A percentile compares a stretch with the other conserved stretches of the same genome.
Conservation (phyloP, 257 asterid genomes). For the Primulina tabacum region DNA sequence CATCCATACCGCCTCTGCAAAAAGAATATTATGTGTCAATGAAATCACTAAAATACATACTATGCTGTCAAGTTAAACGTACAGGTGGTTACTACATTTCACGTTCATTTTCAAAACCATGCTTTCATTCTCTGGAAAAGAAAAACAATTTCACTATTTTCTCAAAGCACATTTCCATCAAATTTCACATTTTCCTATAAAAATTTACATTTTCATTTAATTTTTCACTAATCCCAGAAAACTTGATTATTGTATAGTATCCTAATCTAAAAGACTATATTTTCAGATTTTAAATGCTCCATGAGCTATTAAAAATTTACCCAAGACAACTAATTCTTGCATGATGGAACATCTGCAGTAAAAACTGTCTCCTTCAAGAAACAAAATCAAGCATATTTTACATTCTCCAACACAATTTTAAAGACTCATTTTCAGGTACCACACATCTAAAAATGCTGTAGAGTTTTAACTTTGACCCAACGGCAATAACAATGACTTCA, state of each 20-base stretch:
- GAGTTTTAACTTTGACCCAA: conserved; percentile 6
- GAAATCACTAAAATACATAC: neutral
- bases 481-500: neutral
- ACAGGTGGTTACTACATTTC: neutral
- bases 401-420: neutral
- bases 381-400: neutral
- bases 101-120: neutral
- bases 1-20: conserved; percentile 86
- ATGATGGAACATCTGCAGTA: neutral
- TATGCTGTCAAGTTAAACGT: neutral
- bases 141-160: neutral
- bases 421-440: neutral
- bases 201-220: too few species aligned
- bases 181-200: neutral
- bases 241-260: neutral
- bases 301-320: too few species aligned
- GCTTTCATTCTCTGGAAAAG: neutral
- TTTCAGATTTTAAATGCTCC: neutral
- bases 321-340: neutral
- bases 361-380: too few species aligned
- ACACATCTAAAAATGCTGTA: neutral
- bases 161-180: neutral
- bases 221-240: neutral
- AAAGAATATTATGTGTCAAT: conserved; percentile 6
- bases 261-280: neutral